A percentile compares a stretch with the other conserved stretches of the same genome.
Conservation (phyloP, 768 basidiomycete genomes). For the Cyclocybe aegerita region DNA sequence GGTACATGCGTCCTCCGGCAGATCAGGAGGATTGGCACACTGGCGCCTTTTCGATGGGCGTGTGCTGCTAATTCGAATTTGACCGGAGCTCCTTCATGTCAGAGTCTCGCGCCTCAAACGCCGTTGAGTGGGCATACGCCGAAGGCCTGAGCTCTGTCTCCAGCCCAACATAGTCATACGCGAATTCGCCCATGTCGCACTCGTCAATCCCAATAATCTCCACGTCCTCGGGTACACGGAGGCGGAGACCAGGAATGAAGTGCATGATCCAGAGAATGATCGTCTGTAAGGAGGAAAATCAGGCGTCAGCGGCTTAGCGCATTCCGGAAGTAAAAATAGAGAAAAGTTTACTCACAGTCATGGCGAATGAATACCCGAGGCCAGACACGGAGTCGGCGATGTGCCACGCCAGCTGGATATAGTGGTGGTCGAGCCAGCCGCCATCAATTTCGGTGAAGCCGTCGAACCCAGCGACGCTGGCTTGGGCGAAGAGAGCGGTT, state of each 20-base stretch:
- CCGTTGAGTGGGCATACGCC: not conserved
- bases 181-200: conserved; percentile 85
- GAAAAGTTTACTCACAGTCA: conserved; percentile 54
- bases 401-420: conserved; percentile 82
- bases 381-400: conserved; percentile 72
- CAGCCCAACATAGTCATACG: conserved; percentile 82
- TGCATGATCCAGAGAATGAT: conserved; percentile 81
- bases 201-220: conserved; percentile 89
- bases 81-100: too few species aligned
- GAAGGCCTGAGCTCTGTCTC: conserved; percentile 38
- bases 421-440: conserved; percentile 88
- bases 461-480: conserved; percentile 76
- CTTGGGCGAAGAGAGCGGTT: conserved; percentile 87
- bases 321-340: too few species aligned
- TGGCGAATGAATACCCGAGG: conserved; percentile 68
- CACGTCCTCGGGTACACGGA: conserved; percentile 56
- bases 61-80: too few species aligned
- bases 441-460: conserved; percentile 68
- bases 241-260: conserved; percentile 66
- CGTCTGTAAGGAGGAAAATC: conserved; percentile 40
- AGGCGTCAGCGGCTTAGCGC: too few species aligned
- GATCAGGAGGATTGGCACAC: too few species aligned
- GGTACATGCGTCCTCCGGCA: too few species aligned
- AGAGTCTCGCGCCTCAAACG: too few species aligned
- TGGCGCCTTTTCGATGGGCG: too few species aligned